Evolutionary conservation across 148 eudicot species (phyloP).

Genomic region (Agrostemma githago): DNA sequence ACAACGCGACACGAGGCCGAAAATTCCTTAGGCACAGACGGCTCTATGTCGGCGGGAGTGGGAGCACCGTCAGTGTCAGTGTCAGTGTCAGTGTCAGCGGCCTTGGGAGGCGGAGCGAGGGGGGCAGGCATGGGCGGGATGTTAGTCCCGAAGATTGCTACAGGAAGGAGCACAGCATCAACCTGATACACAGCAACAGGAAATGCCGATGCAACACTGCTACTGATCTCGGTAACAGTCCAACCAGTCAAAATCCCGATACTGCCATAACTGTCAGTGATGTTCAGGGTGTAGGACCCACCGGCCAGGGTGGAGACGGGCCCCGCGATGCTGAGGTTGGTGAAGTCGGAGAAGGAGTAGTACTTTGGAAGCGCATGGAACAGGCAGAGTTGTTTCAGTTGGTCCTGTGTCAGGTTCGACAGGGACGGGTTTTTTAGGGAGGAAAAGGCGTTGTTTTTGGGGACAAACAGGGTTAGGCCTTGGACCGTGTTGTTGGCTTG

Average conservation of each 20-base stretch:
- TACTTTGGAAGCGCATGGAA: conserved; percentile 78
- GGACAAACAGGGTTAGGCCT: conserved; percentile 84
- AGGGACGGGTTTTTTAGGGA: conserved; percentile 58
- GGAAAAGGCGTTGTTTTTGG: conserved; percentile 57
- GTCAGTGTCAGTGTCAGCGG: conserved; percentile 36
- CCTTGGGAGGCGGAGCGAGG: conserved; percentile 64
- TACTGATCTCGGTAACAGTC: conserved; percentile 58
- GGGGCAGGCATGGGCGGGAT: conserved; percentile 83
- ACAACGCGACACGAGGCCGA: conserved; percentile 29
- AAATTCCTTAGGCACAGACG: conserved; percentile 25
- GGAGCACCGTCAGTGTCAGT: conserved; percentile 35
- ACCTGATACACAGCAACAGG: conserved; percentile 75
- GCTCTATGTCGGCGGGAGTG: conserved; percentile 14
- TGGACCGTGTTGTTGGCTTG: conserved; percentile 78
- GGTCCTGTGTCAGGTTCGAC: conserved; percentile 66
- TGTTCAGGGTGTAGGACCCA: conserved; percentile 51
- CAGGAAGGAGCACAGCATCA: conserved; percentile 74
- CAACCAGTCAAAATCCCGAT: conserved; percentile 55
- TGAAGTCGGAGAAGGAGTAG: conserved; percentile 74
- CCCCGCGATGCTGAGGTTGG: conserved; percentile 45
- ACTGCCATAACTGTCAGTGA: conserved; percentile 58
- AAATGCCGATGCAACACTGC: conserved; percentile 54
- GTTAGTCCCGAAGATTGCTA: conserved; percentile 77
- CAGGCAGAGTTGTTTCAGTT: conserved; percentile 66
- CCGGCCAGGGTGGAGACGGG: conserved; percentile 73